Percentiles rank a stretch among this genome's conserved stretches.
phyloP scores from a whole-genome alignment of 306 rosid species.

The Pterocarpus santalinus region DNA sequence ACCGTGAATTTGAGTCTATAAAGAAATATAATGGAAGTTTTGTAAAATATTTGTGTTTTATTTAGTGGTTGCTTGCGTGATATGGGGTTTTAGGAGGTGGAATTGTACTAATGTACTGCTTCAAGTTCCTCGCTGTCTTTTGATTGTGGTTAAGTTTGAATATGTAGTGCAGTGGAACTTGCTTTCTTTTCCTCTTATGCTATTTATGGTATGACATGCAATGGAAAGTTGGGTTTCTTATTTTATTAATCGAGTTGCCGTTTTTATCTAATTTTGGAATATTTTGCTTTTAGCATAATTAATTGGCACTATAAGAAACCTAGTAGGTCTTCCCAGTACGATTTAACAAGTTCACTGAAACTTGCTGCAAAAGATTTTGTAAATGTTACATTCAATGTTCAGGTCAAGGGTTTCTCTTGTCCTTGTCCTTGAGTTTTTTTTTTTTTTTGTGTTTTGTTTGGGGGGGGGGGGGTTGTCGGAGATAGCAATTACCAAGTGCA shows the following conservation, averaged over 20 bases:
- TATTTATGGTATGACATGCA: slow-evolving; percentile 14
- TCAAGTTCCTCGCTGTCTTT: slow-evolving; percentile 9
- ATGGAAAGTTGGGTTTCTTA: slow-evolving; percentile 29
- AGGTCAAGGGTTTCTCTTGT: background rate
- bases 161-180: slow-evolving; percentile 22
- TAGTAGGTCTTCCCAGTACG: background rate
- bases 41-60: slow-evolving; percentile 22
- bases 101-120: no score
- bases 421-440: background rate
- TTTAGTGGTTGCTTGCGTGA: background rate
- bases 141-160: slow-evolving; percentile 30
- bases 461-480: no score
- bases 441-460: background rate
- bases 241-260: background rate
- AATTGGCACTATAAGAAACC: background rate
- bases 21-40: background rate
- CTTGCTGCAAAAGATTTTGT: slow-evolving; percentile 25
- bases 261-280: slow-evolving; percentile 23
- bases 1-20: background rate
- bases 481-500: background rate
- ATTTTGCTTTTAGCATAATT: background rate
- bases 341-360: slow-evolving; percentile 10
- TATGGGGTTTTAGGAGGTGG: background rate
- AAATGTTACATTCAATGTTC: slow-evolving; percentile 25
- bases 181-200: background rate